Base-by-base conservation (phyloP, 179 eudicot species). In the Corrigiola litoralis region DNA sequence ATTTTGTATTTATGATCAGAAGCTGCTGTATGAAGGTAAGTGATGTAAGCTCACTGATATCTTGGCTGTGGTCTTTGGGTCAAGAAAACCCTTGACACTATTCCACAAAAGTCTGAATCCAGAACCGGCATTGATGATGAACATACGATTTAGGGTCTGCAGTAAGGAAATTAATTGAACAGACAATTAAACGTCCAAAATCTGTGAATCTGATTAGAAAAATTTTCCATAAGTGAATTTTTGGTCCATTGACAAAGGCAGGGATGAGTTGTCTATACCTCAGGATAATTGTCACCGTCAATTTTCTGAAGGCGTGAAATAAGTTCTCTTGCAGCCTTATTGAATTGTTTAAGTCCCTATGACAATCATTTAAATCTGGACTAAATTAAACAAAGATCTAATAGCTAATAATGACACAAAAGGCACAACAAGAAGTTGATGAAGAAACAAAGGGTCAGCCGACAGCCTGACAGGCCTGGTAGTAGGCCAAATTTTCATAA, bases 61-160 rank as follows among this genome's bases (percentile, higher is more conserved):
- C 80, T 94, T 94, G 41, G 96, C 78, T 68, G 99, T 81, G 72
- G 99, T 94, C 80, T 90, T 88, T 61, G 99, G 96, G 77, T 94
- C 96, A 58, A 94, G 91, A 76, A 94, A 94, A 47, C 97, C 72
- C 76, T 94, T 94, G 36, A 90, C 87, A 45, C 90, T 90, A 76
- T 84, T 91, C 99, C 99, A 90, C 67, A 94, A 68, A 54, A 91
- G 86, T 81, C 97, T 88, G 65, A 94, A 94, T 42, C 97, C 97
- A 40, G 96, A 86, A 63, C 99, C 97, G 37, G 99, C 99, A 58
- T 94, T 94, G 72, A 94, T 90, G 67, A 94, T 94, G 81, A 77
- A 94, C 97, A 94, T 94, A 46, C 90, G 92, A 75, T 79, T 81
- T 46, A 94, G 72, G 37, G 94, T 90, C 99, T 89, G 79, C 67